Conservation (phyloP, 1,139 yeast species). For the Kurtzmaniella quercitrusa region DNA sequence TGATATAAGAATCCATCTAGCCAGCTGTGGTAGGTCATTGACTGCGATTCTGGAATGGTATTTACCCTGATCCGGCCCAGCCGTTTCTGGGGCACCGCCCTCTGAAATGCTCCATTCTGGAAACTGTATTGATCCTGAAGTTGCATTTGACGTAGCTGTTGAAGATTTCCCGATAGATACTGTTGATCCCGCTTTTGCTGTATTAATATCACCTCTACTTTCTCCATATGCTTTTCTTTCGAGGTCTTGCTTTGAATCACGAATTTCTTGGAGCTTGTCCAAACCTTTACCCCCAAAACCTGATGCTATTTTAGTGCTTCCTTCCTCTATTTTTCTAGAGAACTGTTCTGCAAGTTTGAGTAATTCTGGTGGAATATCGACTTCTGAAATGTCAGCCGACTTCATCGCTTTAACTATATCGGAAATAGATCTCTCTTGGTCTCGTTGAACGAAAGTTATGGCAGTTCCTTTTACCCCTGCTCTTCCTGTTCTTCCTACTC, state of each 20-base stretch:
- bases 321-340: constrained; percentile 58
- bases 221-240: constrained; percentile 41
- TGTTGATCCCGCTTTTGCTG: neutral
- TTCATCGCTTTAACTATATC: constrained; percentile 72
- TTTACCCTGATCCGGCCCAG: constrained; percentile 59
- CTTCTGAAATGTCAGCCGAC: constrained; percentile 43
- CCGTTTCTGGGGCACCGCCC: constrained; percentile 56
- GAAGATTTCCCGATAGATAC: neutral
- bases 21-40: constrained; percentile 82
- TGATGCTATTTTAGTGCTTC: constrained; percentile 60
- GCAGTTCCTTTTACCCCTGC: constrained; percentile 83
- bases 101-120: constrained; percentile 50
- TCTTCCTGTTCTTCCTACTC: constrained; percentile 96
- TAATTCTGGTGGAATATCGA: constrained; percentile 46
- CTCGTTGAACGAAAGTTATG: constrained; percentile 61
- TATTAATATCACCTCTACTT: constrained; percentile 9
- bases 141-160: neutral
- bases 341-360: constrained; percentile 53
- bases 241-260: constrained; percentile 53
- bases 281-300: constrained; percentile 97
- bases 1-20: constrained; percentile 79
- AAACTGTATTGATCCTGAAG: constrained; percentile 12
- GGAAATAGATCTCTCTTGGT: constrained; percentile 65
- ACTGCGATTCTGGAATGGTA: constrained; percentile 72
- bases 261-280: constrained; percentile 67